Percentiles rank a stretch among this genome's conserved stretches.
Conservation (phyloP, 1,284 basidiomycete species). For the Trichosporon coremiiforme region DNA sequence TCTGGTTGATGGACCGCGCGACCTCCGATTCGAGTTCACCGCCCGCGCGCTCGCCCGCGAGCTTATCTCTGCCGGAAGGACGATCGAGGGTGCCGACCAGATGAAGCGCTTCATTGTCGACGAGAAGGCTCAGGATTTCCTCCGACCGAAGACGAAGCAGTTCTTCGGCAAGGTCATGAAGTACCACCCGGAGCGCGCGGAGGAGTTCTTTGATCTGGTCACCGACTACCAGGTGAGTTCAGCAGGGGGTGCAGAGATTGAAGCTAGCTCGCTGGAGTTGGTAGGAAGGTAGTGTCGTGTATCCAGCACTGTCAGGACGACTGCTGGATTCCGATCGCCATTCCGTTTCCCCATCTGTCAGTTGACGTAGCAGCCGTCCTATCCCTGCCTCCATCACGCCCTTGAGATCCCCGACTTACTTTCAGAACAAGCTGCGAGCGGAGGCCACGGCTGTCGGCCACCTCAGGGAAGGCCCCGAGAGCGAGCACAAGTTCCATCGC, state of each 20-base stretch:
- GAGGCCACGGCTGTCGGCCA: conserved; percentile 25
- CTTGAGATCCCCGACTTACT: conserved; percentile 29
- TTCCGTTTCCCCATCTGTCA: no score
- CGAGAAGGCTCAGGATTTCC: conserved; percentile 1
- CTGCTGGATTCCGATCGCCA: no score
- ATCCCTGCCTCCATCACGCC: no score
- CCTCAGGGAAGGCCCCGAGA: conserved; percentile 20
- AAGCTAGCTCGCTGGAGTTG: no score
- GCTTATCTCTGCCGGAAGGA: neutral
- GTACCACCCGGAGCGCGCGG: conserved; percentile 50
- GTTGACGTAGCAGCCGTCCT: no score
- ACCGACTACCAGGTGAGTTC: conserved; percentile 55
- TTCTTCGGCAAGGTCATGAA: conserved; percentile 51
- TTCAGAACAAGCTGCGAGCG: conserved; percentile 34
- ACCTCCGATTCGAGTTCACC: conserved; percentile 82
- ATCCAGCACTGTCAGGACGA: no score
- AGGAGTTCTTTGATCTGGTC: conserved; percentile 52
- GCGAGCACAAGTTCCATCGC: conserved; percentile 17
- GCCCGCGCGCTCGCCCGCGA: conserved; percentile 82
- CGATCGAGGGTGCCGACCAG: conserved; percentile 9
- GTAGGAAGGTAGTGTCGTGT: no score
- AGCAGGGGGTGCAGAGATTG: no score
- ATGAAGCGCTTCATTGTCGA: conserved; percentile 1
- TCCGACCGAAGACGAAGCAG: conserved; percentile 14
- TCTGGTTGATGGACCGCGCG: conserved; percentile 89